These are phyloP conservation scores for Trichocladium uniseriatum DNA, from an alignment of 495 filamentous ascomycete genomes.

Conservation along the genomic window DNA sequence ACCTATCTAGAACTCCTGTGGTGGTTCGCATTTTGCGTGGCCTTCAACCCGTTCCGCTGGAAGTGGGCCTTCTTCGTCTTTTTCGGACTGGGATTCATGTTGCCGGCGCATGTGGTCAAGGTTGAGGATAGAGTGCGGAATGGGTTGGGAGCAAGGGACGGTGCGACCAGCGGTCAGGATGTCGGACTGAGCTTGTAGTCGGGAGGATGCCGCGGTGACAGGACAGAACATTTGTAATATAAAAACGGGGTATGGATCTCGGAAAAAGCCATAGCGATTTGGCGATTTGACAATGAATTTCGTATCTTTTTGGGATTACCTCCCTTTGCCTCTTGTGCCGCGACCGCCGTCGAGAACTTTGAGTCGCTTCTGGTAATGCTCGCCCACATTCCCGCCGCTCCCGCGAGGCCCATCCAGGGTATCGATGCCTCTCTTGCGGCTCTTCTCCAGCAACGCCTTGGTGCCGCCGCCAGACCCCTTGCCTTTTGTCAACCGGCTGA, in stretches of 20 bases:
- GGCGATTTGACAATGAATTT: neutral
- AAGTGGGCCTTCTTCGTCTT: conserved; percentile 72
- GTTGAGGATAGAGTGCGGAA: conserved; percentile 52
- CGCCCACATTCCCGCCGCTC: conserved; percentile 51
- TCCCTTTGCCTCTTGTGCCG: conserved; percentile 42
- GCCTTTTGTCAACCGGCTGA: conserved; percentile 59
- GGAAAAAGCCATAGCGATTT: neutral
- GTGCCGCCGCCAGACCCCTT: conserved; percentile 43
- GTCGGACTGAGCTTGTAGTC: conserved; percentile 14
- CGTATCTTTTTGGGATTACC: conserved; percentile 4
- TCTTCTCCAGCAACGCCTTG: conserved; percentile 62
- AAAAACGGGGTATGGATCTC: no score
- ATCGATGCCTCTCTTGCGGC: conserved; percentile 59
- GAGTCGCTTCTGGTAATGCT: conserved; percentile 63
- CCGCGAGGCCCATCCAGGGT: conserved; percentile 49
- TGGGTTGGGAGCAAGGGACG: conserved; percentile 19
- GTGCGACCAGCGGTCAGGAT: conserved; percentile 3
- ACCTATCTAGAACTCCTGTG: conserved; percentile 76
- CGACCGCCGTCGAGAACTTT: conserved; percentile 56
- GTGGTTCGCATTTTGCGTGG: conserved; percentile 73
- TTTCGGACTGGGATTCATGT: conserved; percentile 56
- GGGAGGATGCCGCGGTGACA: neutral
- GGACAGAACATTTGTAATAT: no score
- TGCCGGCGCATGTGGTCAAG: conserved; percentile 57
- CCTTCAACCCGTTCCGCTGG: conserved; percentile 80